Conservation (phyloP, 805 yeast species). For the Kregervanrija pseudodelftensis region DNA sequence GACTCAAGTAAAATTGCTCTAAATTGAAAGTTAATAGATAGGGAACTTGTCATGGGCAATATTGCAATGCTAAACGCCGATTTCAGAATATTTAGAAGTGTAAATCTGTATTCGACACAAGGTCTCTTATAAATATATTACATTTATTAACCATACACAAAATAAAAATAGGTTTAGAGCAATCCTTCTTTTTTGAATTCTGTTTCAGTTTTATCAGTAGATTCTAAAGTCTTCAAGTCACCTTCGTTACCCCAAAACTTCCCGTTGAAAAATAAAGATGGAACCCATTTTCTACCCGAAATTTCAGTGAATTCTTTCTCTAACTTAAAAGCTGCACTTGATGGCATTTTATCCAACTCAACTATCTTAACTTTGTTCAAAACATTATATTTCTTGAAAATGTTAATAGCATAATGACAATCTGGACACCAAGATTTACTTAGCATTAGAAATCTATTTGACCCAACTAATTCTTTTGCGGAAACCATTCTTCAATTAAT, state of each 20-base stretch:
- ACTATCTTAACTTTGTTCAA: constrained; percentile 43
- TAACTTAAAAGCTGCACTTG: constrained; percentile 42
- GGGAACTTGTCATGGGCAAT: no score
- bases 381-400: constrained; percentile 50
- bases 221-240: constrained; percentile 35
- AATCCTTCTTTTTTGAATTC: constrained; percentile 30
- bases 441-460: constrained; percentile 46
- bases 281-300: constrained; percentile 62
- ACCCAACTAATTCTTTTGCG: constrained; percentile 40
- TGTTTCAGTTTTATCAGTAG: constrained; percentile 27
- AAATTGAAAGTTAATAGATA: no score
- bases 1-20: no score
- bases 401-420: constrained; percentile 53
- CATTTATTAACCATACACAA: no score
- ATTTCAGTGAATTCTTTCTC: constrained; percentile 50
- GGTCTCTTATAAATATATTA: no score
- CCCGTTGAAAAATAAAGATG: constrained; percentile 57
- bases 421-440: constrained; percentile 79
- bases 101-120: no score
- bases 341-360: constrained; percentile 52
- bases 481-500: constrained; percentile 10
- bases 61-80: no score
- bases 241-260: constrained; percentile 52
- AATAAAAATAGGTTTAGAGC: constrained; percentile 6
- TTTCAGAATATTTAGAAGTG: no score